Conservation (phyloP, 176 grass and related monocot genomes). For the bread wheat (Triticum aestivum) region IWGSC_CS_RefSeq_v2.1 NC_057804.1:410667267-410667766, state of each 20-base stretch:
- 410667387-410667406: neutral
- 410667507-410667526: conserved; percentile 57
- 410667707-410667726: conserved; percentile 34
- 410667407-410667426: neutral
- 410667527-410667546: conserved; percentile 45
- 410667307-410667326: conserved; percentile 55
- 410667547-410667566: conserved; percentile 48
- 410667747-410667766: conserved; percentile 51
- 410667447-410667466: neutral
- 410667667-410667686: conserved; percentile 6
- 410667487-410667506: conserved; percentile 28
- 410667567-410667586: conserved; percentile 28
- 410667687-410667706: conserved; percentile 41
- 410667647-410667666: conserved; percentile 16
- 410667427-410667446: neutral
- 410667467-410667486: neutral
- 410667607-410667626: conserved; percentile 13
- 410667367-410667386: neutral
- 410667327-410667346: conserved; percentile 53
- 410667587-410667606: conserved; percentile 34
- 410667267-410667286: conserved; percentile 45
- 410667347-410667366: neutral
- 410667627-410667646: neutral
- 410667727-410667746: conserved; percentile 32
- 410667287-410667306: conserved; percentile 38